Conservation (phyloP, 495 filamentous ascomycete species). For the Podospora anserina region DNA sequence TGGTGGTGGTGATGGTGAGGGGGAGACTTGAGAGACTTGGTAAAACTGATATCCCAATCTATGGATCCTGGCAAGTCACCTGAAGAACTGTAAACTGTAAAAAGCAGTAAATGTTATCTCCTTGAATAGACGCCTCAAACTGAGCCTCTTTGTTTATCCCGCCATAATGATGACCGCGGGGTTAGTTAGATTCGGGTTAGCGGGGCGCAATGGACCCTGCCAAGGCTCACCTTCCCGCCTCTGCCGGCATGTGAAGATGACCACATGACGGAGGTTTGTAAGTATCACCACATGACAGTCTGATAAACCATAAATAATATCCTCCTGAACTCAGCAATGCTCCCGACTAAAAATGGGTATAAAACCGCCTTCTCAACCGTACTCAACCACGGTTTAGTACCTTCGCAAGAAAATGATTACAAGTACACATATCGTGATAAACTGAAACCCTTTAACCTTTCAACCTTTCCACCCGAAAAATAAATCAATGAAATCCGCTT, state of each 20-base stretch:
- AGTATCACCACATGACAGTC: not conserved
- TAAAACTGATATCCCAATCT: too few relatives aligned
- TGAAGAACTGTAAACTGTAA: not conserved
- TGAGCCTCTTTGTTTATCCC: not conserved
- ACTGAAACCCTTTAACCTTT: not conserved
- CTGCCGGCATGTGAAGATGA: slow-evolving; percentile 42
- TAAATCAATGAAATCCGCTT: not conserved
- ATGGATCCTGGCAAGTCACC: too few relatives aligned
- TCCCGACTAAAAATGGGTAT: not conserved
- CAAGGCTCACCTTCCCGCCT: slow-evolving; percentile 89
- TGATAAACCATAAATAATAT: not conserved
- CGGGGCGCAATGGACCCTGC: slow-evolving; percentile 52
- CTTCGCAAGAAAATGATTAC: not conserved
- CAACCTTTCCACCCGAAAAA: not conserved
- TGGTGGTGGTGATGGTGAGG: not conserved
- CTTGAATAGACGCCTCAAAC: slow-evolving; percentile 54
- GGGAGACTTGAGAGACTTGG: not conserved
- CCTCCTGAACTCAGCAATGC: not conserved
- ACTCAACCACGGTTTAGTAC: not conserved
- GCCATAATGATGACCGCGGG: not conserved
- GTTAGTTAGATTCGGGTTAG: not conserved
- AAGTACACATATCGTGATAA: not conserved
- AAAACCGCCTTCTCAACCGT: not conserved
- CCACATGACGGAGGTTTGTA: not conserved
- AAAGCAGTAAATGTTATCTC: not conserved